A percentile compares a stretch with the other conserved stretches of the same genome.
Conservation (phyloP, 2,329 filamentous ascomycete species). For the Diplodia seriata region DNA sequence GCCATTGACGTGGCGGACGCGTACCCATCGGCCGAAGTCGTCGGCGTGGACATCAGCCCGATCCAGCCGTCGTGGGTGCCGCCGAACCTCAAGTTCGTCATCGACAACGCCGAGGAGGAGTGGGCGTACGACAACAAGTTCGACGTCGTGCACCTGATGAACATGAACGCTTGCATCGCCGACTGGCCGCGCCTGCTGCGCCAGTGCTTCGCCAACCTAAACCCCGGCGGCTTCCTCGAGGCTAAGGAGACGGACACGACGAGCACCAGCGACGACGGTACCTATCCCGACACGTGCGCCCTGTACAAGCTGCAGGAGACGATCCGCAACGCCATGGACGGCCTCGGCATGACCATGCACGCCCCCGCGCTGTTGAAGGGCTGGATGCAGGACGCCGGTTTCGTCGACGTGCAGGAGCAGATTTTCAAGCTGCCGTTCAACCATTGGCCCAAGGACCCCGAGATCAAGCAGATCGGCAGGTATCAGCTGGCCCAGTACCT, state of each 20-base stretch:
- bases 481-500: slow-evolving; percentile 34
- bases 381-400: slow-evolving; percentile 35
- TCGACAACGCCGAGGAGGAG: slow-evolving; percentile 56
- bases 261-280: slow-evolving; percentile 23
- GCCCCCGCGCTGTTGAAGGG: slow-evolving; percentile 35
- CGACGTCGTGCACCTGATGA: slow-evolving; percentile 39
- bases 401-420: slow-evolving; percentile 35
- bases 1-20: slow-evolving; percentile 45
- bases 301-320: slow-evolving; percentile 19
- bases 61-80: slow-evolving; percentile 56
- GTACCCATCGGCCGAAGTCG: slow-evolving; percentile 45
- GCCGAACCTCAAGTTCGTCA: slow-evolving; percentile 56
- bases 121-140: slow-evolving; percentile 42
- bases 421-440: slow-evolving; percentile 35
- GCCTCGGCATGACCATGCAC: slow-evolving; percentile 17
- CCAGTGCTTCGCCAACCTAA: slow-evolving; percentile 46
- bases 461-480: slow-evolving; percentile 34
- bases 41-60: slow-evolving; percentile 58
- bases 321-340: slow-evolving; percentile 22
- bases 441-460: slow-evolving; percentile 32
- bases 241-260: slow-evolving; percentile 51
- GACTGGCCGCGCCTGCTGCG: slow-evolving; percentile 40
- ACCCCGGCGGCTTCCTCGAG: slow-evolving; percentile 60
- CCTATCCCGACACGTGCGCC: slow-evolving; percentile 37
- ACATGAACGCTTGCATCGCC: slow-evolving; percentile 38